Evolutionary conservation across 495 filamentous ascomycete genomes (phyloP), one percentile per base, ranked within the genome.

Genomic region (Cercophora sp.): DNA sequence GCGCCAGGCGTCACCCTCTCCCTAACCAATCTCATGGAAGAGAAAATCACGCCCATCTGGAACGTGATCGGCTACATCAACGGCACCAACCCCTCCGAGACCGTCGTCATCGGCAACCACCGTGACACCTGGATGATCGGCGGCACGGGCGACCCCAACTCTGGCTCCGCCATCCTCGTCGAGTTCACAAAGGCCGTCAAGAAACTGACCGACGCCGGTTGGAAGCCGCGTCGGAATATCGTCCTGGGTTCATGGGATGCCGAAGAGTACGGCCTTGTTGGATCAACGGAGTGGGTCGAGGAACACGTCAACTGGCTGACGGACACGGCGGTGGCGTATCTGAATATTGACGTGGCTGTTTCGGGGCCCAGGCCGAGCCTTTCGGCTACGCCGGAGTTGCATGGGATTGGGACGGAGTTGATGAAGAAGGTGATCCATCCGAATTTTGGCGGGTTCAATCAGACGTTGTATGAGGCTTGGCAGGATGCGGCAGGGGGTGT

Each of bases 241-340:
- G 82, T 89, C 47, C 89, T 96, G 63, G 83, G 85, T 22, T 90
- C 84, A 51, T 96, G 91, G 90, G 91, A 96, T 64, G 91, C 77
- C 5, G 85, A 86, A 63, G 88, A 91, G 64, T 94, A 92, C 59
- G 92, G 91, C 54, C 63, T 89, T 16, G 82, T 94, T 48, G 91
- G 91, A 4, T 90, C 87, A 11, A 94, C 89, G 2, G 91, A 96
- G 67, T 87, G 88, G 67, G 90, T 95, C 25, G 91, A 96, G 64
- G 91, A 96, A 47, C 85, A 89, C 48, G 63, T 90, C 0, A 84
- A 86, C 3, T 93, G 88, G 87, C 80, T 95, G 5, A 82, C 77
- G 4, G 77, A 79, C 23, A 75, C 85, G 1, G 85, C 85, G 2
- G 77, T 91, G 40, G 89, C 88, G 2, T 96, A 96, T 60, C 64